Conservation (phyloP, 116 monocot genomes). For the Dioscorea cayenensis region DNA sequence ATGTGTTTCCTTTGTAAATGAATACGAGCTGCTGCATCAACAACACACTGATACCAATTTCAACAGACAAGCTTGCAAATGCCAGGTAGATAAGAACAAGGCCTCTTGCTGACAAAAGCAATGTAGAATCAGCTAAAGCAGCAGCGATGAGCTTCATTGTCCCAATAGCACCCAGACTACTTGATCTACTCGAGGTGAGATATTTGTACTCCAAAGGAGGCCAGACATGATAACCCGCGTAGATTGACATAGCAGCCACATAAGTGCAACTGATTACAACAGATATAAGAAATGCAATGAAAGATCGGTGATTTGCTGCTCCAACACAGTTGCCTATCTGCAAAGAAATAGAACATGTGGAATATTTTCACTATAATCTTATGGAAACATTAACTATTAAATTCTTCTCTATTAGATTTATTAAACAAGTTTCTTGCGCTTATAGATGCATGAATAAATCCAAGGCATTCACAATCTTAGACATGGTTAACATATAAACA, state of each 20-base stretch:
- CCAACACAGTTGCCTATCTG: conserved; percentile 99
- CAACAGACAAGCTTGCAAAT: conserved; percentile 61
- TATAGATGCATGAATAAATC: no score
- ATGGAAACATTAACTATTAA: no score
- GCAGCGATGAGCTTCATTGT: conserved; percentile 27
- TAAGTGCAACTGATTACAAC: conserved; percentile 68
- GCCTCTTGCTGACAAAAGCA: conserved; percentile 59
- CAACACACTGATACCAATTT: conserved; percentile 61
- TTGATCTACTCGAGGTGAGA: conserved; percentile 1
- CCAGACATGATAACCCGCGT: conserved; percentile 44
- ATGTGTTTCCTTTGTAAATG: conserved; percentile 83
- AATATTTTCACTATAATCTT: no score
- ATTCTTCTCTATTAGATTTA: no score
- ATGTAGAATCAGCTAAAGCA: conserved; percentile 37
- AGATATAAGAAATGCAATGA: conserved; percentile 63
- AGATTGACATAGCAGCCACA: conserved; percentile 40
- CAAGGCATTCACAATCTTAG: no score
- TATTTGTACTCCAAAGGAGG: conserved; percentile 32
- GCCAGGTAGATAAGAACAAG: conserved; percentile 68
- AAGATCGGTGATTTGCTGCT: conserved; percentile 68
- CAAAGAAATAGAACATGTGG: conserved; percentile 10
- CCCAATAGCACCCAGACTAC: conserved; percentile 6
- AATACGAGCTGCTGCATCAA: conserved; percentile 77
- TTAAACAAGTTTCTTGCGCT: no score
- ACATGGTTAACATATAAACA: no score